Base-by-base conservation (phyloP, 108 stramenopile genomes). In the Craspedostauros australis region DNA sequence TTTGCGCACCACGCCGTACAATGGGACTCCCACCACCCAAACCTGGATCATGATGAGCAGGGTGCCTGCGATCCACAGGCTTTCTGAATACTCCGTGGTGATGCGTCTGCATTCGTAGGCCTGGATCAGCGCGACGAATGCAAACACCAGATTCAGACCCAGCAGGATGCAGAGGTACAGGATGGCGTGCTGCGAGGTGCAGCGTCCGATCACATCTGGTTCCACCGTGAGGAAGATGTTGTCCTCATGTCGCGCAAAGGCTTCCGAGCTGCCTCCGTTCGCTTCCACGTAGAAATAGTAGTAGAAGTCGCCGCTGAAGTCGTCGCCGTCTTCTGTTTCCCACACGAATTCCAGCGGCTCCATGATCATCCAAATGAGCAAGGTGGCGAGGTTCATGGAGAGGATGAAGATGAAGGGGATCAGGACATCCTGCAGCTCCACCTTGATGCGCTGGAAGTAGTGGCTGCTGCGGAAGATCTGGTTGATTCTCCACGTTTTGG, bases 401-500 rank as follows among this genome's bases (percentile, higher is more conserved):
- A 57, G 29, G 3, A 74, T 27, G 7, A 65, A 9, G 14, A 58
- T 6, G 37, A 69, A 65, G 1, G 73, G 73, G 7, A 50, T 24
- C 19, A 68, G 11, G 36, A 74, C 54, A 26, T 74, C 62, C 38
- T 33, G 6, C 2, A 27, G 21, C 5, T 52, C 28, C 6, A 74
- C 44, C 44, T 31, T 54, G 20, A 69, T 47, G 14, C 51, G 32
- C 27, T 61, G 62, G 11, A 68, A 36, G 23, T 60, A 56, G 4
- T 53, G 66, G 2, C 58, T 45, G 18, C 47, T 40, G 14, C 39
- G 30, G 16, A 57, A 49, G 36, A 52, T 39, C 54, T 73, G 16
- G 36, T 72, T 77, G 40, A 80, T 28, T 38, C 75, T 54, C 76
- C 76, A 84, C 23, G 66, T 64, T 55, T 84, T 84, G 47, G 71